Conservation (phyloP, 306 rosid species). For the Astragalus glycyphyllos region DNA sequence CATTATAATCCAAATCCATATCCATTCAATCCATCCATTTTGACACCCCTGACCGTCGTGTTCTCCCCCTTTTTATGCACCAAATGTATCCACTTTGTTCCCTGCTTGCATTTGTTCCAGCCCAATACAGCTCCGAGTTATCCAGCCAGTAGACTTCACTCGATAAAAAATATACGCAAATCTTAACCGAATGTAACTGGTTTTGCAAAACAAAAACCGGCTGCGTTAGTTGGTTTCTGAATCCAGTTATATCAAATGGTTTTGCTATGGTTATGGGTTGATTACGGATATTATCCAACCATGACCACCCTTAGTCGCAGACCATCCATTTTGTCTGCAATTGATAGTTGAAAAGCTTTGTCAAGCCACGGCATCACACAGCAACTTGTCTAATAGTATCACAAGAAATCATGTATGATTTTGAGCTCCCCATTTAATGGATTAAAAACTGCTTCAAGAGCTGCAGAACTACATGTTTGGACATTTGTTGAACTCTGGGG, state of each 20-base stretch:
- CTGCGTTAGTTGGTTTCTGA: too few species aligned
- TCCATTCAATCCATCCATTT: too few species aligned
- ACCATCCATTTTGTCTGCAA: background rate
- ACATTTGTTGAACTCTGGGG: slow-evolving; percentile 33
- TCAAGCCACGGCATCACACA: slow-evolving; percentile 1
- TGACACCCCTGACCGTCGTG: too few species aligned
- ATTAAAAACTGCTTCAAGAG: slow-evolving; percentile 67
- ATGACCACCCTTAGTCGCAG: too few species aligned
- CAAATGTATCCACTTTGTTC: too few species aligned
- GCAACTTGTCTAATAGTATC: slow-evolving; percentile 25
- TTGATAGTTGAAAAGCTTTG: background rate
- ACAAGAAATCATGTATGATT: slow-evolving; percentile 50
- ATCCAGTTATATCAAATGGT: too few species aligned
- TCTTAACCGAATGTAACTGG: background rate
- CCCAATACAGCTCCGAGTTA: background rate
- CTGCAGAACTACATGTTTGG: slow-evolving; percentile 51
- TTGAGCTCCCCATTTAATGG: slow-evolving; percentile 70
- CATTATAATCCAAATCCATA: too few species aligned
- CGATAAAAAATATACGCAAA: background rate
- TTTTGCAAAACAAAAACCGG: too few species aligned
- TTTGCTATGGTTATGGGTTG: too few species aligned
- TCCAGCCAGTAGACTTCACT: background rate
- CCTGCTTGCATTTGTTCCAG: background rate
- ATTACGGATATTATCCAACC: too few species aligned
- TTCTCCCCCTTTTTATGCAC: too few species aligned